These are phyloP conservation scores for Coffea humblotiana DNA, from an alignment of 305 asterid genomes.

Conservation along the genomic window DNA sequence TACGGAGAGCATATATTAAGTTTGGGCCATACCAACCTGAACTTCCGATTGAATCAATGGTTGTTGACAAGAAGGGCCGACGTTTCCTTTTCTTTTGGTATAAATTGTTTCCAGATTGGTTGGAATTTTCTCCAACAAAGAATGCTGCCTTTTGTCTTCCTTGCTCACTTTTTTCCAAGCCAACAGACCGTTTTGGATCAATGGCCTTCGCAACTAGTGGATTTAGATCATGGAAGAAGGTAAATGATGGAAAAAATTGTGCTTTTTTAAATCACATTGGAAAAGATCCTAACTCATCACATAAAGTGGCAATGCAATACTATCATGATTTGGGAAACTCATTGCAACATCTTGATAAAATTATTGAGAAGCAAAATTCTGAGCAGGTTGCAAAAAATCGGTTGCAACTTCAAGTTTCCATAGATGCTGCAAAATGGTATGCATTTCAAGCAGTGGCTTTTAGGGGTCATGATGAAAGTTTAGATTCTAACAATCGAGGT, in stretches of 20 bases:
- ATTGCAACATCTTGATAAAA: neutral
- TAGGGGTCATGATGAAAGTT: neutral
- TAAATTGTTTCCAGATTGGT: no score
- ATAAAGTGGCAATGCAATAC: neutral
- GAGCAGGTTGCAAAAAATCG: neutral
- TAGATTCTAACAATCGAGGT: neutral
- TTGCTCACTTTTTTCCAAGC: no score
- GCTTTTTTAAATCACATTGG: neutral
- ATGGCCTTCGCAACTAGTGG: neutral
- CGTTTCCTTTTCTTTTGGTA: no score
- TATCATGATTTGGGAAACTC: neutral
- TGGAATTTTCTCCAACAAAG: no score
- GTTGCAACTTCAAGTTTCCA: neutral
- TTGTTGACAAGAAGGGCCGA: no score
- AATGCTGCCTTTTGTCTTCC: no score
- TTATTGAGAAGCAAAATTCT: neutral
- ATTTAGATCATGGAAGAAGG: neutral
- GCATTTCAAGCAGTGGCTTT: neutral
- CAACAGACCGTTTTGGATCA: neutral
- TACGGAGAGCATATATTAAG: no score
- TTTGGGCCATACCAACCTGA: no score
- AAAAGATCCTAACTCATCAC: neutral
- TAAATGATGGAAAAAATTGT: neutral
- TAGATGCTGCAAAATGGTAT: neutral
- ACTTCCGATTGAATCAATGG: no score